A percentile compares a stretch with the other conserved stretches of the same genome.
These are phyloP conservation scores for Polygonum maritimum DNA, from an alignment of 148 eudicot genomes.

Conservation along the genomic window DNA sequence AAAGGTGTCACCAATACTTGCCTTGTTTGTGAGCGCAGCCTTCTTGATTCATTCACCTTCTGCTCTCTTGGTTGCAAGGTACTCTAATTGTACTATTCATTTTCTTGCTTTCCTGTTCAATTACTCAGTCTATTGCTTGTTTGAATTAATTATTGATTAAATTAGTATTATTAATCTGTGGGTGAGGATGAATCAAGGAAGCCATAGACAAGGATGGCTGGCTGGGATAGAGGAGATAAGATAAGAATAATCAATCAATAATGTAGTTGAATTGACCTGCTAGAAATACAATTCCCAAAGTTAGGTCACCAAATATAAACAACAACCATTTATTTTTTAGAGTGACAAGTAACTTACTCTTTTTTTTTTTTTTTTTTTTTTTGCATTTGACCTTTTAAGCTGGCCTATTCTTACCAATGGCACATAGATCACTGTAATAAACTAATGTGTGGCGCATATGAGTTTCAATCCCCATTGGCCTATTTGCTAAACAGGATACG, in stretches of 20 bases:
- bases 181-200: background rate
- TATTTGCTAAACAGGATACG: background rate
- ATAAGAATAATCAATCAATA: background rate
- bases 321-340: background rate
- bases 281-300: background rate
- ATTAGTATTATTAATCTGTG: background rate
- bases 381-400: background rate
- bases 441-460: background rate
- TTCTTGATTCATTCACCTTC: constrained; percentile 42
- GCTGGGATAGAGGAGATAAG: background rate
- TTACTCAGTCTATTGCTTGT: background rate
- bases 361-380: background rate
- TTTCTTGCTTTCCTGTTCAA: background rate
- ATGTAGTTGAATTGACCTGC: background rate
- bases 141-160: background rate
- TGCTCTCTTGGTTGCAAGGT: constrained; percentile 66
- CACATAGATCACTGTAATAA: background rate
- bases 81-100: background rate
- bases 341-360: no score
- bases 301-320: background rate
- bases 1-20: constrained; percentile 40
- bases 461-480: background rate
- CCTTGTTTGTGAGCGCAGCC: constrained; percentile 36
- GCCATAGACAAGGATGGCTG: background rate
- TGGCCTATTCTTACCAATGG: background rate